Conservation (phyloP, 805 yeast species). For the Schizosaccharomyces pombe region DNA sequence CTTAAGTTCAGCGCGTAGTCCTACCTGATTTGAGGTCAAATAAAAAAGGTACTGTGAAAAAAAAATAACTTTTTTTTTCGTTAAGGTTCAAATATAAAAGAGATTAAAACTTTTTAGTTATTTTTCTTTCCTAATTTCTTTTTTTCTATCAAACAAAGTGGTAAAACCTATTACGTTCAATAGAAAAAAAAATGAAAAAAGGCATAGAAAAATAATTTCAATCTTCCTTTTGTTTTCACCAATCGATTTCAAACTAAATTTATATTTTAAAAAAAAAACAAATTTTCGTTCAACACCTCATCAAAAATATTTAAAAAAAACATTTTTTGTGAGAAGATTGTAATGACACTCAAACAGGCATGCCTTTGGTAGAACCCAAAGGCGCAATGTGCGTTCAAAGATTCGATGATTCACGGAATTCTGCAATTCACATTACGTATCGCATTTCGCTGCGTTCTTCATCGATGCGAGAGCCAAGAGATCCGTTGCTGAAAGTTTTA, state of each 20-base stretch:
- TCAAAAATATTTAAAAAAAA: conserved; percentile 3
- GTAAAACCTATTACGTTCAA: not conserved
- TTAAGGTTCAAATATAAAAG: no score
- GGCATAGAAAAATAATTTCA: not conserved
- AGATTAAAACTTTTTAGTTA: no score
- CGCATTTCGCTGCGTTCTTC: conserved; percentile 26
- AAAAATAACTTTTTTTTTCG: no score
- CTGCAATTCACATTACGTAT: conserved; percentile 21
- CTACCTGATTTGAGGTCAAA: conserved; percentile 18
- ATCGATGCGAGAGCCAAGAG: conserved; percentile 25
- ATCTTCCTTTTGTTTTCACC: no score
- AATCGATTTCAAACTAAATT: not conserved
- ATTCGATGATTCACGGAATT: conserved; percentile 22
- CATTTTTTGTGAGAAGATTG: conserved; percentile 15
- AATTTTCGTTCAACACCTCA: not conserved
- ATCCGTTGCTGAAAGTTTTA: conserved; percentile 22
- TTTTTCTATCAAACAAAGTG: not conserved
- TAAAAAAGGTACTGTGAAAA: no score
- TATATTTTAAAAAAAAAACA: not conserved
- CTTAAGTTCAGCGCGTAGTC: conserved; percentile 22
- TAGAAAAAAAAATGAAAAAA: no score
- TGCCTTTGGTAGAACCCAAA: conserved; percentile 20
- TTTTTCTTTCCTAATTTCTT: no score
- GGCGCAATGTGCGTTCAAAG: conserved; percentile 27
- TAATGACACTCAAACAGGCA: conserved; percentile 22